Evolutionary conservation across 805 yeast genomes (phyloP).

Genomic region (Barnettozyma salicaria): DNA sequence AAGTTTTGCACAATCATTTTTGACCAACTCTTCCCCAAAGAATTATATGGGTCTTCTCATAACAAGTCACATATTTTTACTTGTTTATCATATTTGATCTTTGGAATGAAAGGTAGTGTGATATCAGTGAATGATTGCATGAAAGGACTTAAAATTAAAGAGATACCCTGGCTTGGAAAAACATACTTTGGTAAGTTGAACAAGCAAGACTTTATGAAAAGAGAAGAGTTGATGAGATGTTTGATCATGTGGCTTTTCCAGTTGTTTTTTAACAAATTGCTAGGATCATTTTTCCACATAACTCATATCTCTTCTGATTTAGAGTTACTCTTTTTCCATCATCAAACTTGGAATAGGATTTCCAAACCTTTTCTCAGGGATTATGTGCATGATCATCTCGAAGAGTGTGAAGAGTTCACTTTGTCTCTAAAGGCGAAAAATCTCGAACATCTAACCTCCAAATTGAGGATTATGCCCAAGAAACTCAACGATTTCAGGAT

Average conservation of each 20-base stretch:
- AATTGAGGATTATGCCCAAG: constrained; percentile 54
- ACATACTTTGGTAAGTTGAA: constrained; percentile 23
- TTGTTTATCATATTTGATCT: constrained; percentile 34
- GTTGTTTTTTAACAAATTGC: constrained; percentile 38
- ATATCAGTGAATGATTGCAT: constrained; percentile 31
- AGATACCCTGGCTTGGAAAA: constrained; percentile 52
- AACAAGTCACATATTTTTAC: constrained; percentile 41
- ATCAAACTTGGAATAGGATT: constrained; percentile 47
- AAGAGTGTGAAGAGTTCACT: constrained; percentile 15
- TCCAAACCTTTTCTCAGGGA: constrained; percentile 36
- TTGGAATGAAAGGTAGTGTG: constrained; percentile 32
- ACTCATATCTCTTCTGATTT: constrained; percentile 46
- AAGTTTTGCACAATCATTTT: constrained; percentile 38
- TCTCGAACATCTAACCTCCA: constrained; percentile 26
- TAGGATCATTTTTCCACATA: constrained; percentile 57
- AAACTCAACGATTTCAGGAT: constrained; percentile 47
- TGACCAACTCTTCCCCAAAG: constrained; percentile 44
- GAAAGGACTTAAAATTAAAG: constrained; percentile 34
- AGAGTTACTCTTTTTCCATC: constrained; percentile 47
- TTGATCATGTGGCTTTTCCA: constrained; percentile 58
- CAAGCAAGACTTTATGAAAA: constrained; percentile 37
- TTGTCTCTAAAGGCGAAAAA: constrained; percentile 17
- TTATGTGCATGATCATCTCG: constrained; percentile 38
- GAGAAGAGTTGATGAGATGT: constrained; percentile 31
- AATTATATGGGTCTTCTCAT: constrained; percentile 43